Base-by-base conservation (phyloP, 2,329 filamentous ascomycete genomes). In the Cladophialophora bantiana region DNA sequence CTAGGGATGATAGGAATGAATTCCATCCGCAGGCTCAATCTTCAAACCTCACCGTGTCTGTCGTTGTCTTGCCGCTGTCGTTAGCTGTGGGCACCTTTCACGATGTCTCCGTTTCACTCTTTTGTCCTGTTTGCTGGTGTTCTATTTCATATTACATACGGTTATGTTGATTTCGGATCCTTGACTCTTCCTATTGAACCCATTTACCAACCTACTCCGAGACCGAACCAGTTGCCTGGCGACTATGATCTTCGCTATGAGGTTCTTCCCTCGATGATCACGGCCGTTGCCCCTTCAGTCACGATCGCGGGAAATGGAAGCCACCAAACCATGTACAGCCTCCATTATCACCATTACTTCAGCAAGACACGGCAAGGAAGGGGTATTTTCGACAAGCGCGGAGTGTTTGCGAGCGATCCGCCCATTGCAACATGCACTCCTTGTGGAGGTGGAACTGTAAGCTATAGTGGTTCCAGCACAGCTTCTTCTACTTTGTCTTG, bases 261-360 rank as follows among this genome's bases (percentile, higher is more conserved):
- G 34, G 53, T 68, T 18, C 65, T 67, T 32, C 64, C 68, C 12
- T 71, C 68, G 7, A 68, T 71, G 68, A 67, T 70, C 59, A 72
- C 67, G 45, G 70, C 70, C 13, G 65, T 72, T 7, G 65, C 70
- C 5, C 68, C 69, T 13, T 64, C 63, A 34, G 60, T 72, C 38
- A 69, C 60, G 18, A 38, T 66, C 13, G 59, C 62, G 12, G 36
- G 62, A 26, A 68, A 72, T 52, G 68, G 70, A 7, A 60, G 66
- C 7, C 54, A 38, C 12, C 54, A 70, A n/a, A 72, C 63, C 3
- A 54, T 68, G 26, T 71, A 70, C 63, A 72, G 70, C 42, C 61
- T 72, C 15, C 68, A 70, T 40, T 71, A 66, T 56, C 68, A 71
- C 36, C 63, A 68, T 42, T 63, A 69, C 32, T 68, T 68, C 35